These are phyloP conservation scores for Fusarium coffeatum DNA, from an alignment of 2,329 filamentous ascomycete genomes.

Conservation along the genomic window DNA sequence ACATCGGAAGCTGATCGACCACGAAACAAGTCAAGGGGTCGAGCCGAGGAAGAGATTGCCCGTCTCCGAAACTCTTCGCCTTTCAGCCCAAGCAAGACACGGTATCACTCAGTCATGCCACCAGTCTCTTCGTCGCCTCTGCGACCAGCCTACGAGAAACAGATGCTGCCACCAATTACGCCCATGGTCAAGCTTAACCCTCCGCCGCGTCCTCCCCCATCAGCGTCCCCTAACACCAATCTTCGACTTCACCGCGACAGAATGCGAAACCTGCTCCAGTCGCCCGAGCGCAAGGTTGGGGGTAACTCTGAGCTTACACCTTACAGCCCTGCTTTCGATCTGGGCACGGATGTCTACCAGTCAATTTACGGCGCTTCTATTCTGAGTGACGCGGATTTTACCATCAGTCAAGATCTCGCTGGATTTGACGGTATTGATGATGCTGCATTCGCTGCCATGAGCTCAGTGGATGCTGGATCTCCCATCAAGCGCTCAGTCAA, in stretches of 20 bases:
- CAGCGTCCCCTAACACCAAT: constrained; percentile 93
- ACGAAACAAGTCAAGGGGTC: constrained; percentile 80
- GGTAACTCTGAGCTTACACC: constrained; percentile 60
- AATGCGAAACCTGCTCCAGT: constrained; percentile 84
- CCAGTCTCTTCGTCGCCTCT: constrained; percentile 76
- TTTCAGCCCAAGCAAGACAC: constrained; percentile 84
- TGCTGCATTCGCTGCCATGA: constrained; percentile 53
- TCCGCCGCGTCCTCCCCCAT: constrained; percentile 68
- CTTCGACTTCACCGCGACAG: constrained; percentile 87
- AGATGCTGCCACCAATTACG: constrained; percentile 81
- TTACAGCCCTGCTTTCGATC: constrained; percentile 75
- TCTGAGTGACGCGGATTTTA: constrained; percentile 66
- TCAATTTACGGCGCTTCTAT: constrained; percentile 60
- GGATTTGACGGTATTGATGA: constrained; percentile 48
- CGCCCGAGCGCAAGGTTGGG: constrained; percentile 66
- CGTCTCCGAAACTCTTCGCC: constrained; percentile 92
- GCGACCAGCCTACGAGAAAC: constrained; percentile 65
- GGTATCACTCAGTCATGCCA: constrained; percentile 63
- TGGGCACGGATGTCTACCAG: constrained; percentile 67
- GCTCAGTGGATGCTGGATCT: constrained; percentile 67
- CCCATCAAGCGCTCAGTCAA: constrained; percentile 72
- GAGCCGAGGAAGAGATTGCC: constrained; percentile 95
- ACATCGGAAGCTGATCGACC: constrained; percentile 85
- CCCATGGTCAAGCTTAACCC: constrained; percentile 85
- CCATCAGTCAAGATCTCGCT: constrained; percentile 67